These are phyloP conservation scores for Malus hybrid DNA, from an alignment of 331 rosid species.

Conservation along the genomic window DNA sequence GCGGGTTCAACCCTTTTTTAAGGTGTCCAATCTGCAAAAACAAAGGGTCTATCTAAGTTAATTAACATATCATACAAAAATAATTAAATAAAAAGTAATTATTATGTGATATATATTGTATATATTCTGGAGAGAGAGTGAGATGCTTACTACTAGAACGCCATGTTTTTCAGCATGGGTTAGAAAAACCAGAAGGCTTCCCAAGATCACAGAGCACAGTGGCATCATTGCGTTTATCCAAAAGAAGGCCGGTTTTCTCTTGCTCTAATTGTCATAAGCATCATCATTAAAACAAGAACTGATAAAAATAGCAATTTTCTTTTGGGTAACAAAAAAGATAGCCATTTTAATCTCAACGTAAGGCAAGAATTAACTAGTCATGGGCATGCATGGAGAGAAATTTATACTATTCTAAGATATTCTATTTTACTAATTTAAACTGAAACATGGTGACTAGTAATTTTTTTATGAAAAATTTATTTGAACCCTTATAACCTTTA, in stretches of 20 bases:
- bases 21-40: constrained; percentile 39
- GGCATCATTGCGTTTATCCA: constrained; percentile 58
- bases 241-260: constrained; percentile 35
- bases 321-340: no score
- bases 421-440: no score
- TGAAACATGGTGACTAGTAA: no score
- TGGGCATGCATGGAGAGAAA: no score
- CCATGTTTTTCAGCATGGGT: constrained; percentile 52
- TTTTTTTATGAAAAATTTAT: no score
- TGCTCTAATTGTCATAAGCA: constrained; percentile 30
- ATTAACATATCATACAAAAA: not conserved
- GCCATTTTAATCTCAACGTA: no score
- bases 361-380: no score
- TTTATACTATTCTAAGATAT: no score
- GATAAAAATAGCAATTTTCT: no score
- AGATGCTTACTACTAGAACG: constrained; percentile 41
- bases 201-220: constrained; percentile 32
- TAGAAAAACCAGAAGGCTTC: constrained; percentile 35
- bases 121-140: not conserved
- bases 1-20: constrained; percentile 51
- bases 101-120: not conserved
- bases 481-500: no score
- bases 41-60: not conserved
- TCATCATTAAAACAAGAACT: no score
- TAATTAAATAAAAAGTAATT: no score